These are phyloP conservation scores for Yamagishiella unicocca DNA, from an alignment of 139 green algal species.

Conservation along the genomic window DNA sequence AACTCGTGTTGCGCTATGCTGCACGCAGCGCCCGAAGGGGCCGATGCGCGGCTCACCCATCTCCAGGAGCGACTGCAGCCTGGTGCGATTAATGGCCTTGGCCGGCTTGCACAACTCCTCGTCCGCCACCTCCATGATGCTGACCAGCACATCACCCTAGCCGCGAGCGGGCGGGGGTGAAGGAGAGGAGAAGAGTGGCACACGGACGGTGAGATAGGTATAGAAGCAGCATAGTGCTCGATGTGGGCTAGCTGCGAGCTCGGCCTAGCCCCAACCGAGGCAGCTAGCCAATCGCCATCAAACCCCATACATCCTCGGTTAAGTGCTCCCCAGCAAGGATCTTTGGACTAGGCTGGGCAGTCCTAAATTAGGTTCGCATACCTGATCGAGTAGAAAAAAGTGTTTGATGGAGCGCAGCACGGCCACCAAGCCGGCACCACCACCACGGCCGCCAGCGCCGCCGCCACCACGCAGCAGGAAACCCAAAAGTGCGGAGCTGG, in stretches of 20 bases:
- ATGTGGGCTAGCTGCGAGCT: too few relatives aligned
- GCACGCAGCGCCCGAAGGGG: too few relatives aligned
- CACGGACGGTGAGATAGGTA: too few relatives aligned
- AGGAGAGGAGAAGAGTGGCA: too few relatives aligned
- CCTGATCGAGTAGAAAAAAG: conserved; percentile 93
- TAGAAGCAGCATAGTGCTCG: too few relatives aligned
- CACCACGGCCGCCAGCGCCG: not conserved
- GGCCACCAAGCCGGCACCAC: conserved; percentile 60
- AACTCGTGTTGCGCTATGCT: not conserved
- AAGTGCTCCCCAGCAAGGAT: too few relatives aligned
- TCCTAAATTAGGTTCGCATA: conserved; percentile 30
- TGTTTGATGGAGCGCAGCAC: conserved; percentile 87
- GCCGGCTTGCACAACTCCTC: conserved; percentile 79
- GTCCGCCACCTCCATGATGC: conserved; percentile 78
- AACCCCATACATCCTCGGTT: too few relatives aligned
- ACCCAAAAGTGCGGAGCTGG: conserved; percentile 73
- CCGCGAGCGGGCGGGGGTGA: too few relatives aligned
- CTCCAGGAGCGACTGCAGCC: conserved; percentile 90
- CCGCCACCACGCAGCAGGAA: conserved; percentile 65
- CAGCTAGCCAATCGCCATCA: too few relatives aligned
- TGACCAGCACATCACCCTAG: conserved; percentile 88
- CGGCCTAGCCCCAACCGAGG: too few relatives aligned
- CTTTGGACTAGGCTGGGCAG: too few relatives aligned
- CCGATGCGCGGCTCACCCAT: conserved; percentile 48
- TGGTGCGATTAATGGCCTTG: conserved; percentile 70